Conservation (phyloP, 139 green algal species). For the Auxenochlorella pyrenoidosa region DNA sequence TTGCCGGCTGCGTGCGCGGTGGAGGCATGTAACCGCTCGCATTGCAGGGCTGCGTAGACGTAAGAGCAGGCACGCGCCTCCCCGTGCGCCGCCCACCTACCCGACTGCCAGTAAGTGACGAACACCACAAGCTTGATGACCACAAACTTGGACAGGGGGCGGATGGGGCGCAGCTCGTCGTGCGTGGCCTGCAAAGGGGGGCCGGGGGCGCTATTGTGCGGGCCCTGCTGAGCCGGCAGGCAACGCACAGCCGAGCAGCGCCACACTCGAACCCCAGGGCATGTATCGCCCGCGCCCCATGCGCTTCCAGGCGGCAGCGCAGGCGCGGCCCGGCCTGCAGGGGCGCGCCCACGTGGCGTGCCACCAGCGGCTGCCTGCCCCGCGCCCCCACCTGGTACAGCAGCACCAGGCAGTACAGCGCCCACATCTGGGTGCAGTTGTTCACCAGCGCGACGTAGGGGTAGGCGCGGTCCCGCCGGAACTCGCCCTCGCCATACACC, state of each 20-base stretch:
- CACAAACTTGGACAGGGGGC: conserved; percentile 94
- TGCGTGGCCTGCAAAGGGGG: conserved; percentile 61
- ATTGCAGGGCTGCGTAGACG: too few species aligned
- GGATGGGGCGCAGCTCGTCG: conserved; percentile 90
- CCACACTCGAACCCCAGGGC: conserved; percentile 28
- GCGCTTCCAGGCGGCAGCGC: too few species aligned
- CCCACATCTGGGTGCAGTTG: conserved; percentile 90
- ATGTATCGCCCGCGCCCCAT: too few species aligned
- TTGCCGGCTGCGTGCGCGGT: background rate
- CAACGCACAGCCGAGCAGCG: background rate
- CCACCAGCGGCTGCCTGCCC: background rate
- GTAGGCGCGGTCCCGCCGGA: conserved; percentile 74
- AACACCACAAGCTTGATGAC: conserved; percentile 97
- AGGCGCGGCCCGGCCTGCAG: too few species aligned
- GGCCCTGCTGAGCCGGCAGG: too few species aligned
- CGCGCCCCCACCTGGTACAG: conserved; percentile 80
- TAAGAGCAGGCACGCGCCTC: too few species aligned
- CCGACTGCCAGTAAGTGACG: conserved; percentile 94
- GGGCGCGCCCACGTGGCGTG: background rate
- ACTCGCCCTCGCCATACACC: conserved; percentile 79
- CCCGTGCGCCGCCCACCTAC: background rate
- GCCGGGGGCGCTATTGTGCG: background rate
- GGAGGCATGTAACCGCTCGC: too few species aligned
- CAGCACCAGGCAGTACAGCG: conserved; percentile 95
- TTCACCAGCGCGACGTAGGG: conserved; percentile 85